Evolutionary conservation across 176 grass and related monocot species (phyloP), one percentile per base, ranked within the genome.

Genomic region (Puccinellia tenuiflora): DNA sequence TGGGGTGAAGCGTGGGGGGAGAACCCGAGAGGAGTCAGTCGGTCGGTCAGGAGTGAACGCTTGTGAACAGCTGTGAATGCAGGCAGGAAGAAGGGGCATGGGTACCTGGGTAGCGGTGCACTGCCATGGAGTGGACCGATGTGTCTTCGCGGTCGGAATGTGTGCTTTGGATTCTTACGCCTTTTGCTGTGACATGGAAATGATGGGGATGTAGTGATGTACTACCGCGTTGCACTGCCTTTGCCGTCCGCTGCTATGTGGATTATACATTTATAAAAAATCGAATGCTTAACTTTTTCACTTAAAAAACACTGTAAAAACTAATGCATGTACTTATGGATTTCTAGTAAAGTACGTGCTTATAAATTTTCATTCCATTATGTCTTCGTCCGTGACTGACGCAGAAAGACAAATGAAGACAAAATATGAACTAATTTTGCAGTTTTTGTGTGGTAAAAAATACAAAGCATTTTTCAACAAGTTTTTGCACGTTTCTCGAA

Each of bases 151-250:
- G 84, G 72, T 90, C 79, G 79, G 88, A 86, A 75, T 80, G 89
- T 80, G 89, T 80, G 85, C 76, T 80, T 86, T 90, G 84, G 85
- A 90, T 87, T 80, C 80, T 90, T 79, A 16, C 0, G 7, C 3
- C 12, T 42, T 86, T 79, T 68, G 40, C 50, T 59, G 74, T 24
- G 69, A 68, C 78, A 63, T 77, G 40, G 74, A 79, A 78, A 48
- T 24, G 60, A 80, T 18, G 57, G 57, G 35, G n/a, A n/a, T n/a
- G n/a, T n/a, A n/a, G n/a, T n/a, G n/a, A n/a, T 25, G 54, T 38
- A 42, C 25, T 38, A 42, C 25, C 61, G 77, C 69, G 42, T 18
- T 73, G 69, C 25, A 47, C 42, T 46, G 40, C 40, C 69, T 24
- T 72, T 18, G 40, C 40, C 68, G 68, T 71, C 22, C 39, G 40